Evolutionary conservation across 2,329 filamentous ascomycete genomes (phyloP).

Genomic region (Colletotrichum graminicola): DNA sequence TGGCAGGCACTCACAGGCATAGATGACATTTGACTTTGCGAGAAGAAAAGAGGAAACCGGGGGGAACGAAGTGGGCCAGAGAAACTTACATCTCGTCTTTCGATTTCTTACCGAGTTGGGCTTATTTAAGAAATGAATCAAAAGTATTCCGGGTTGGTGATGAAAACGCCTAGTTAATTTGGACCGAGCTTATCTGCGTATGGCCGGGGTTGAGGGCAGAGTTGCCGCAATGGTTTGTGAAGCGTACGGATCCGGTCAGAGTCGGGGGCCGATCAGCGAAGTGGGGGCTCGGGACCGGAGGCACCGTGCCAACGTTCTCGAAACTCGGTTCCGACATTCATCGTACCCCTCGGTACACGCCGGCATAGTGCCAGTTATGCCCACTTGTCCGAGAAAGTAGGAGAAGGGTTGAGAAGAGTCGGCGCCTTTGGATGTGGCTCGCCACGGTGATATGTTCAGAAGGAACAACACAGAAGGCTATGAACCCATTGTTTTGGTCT

Average conservation of each 20-base stretch:
- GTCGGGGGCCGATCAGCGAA: neutral
- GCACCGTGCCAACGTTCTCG: neutral
- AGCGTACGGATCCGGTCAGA: neutral
- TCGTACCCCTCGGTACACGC: too few species aligned
- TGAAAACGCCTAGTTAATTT: neutral
- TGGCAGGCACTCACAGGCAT: slow-evolving; percentile 34
- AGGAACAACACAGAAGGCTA: neutral
- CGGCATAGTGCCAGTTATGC: neutral
- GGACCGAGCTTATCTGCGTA: neutral
- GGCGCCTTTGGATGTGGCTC: neutral
- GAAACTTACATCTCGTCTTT: slow-evolving; percentile 5
- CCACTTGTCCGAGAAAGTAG: neutral
- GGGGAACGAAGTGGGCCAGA: slow-evolving; percentile 12
- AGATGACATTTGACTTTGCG: slow-evolving; percentile 33
- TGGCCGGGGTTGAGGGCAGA: neutral
- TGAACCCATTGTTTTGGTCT: too few species aligned
- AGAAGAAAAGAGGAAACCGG: neutral
- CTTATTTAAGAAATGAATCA: slow-evolving; percentile 34
- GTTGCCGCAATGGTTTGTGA: neutral
- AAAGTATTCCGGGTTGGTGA: slow-evolving; percentile 19
- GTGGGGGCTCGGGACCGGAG: neutral
- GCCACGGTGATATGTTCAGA: neutral
- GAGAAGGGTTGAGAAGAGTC: neutral
- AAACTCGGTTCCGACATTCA: neutral
- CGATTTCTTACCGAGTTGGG: slow-evolving; percentile 26